Percentiles rank a stretch among this genome's conserved stretches.
Conservation (phyloP, 257 asterid species). For the Scutellaria minor region DNA sequence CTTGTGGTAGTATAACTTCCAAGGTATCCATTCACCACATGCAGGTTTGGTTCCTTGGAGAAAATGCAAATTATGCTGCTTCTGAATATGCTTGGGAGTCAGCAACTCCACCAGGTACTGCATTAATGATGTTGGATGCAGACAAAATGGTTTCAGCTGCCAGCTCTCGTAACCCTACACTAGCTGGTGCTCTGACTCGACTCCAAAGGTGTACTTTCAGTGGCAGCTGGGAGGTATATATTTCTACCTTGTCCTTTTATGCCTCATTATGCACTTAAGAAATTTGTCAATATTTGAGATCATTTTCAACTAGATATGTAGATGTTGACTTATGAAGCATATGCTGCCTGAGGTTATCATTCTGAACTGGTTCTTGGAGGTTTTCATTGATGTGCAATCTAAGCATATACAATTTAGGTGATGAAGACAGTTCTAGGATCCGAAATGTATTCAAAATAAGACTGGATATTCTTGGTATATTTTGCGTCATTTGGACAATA, state of each 20-base stretch:
- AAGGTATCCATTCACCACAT: slow-evolving; percentile 30
- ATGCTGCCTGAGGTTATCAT: neutral
- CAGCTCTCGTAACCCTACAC: slow-evolving; percentile 95
- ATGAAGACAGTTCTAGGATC: slow-evolving; percentile 2
- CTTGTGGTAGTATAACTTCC: neutral
- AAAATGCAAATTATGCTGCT: slow-evolving; percentile 94
- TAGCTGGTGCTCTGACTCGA: slow-evolving; percentile 87
- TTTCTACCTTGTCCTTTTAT: slow-evolving; percentile 15
- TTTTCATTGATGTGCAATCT: slow-evolving; percentile 8
- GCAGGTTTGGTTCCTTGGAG: slow-evolving; percentile 95
- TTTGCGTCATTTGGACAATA: neutral
- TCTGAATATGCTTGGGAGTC: slow-evolving; percentile 97
- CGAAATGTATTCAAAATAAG: neutral
- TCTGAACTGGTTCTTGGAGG: slow-evolving; percentile 14
- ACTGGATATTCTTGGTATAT: neutral
- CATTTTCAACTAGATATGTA: slow-evolving; percentile 17
- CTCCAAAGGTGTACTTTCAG: slow-evolving; percentile 90
- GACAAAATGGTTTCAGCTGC: slow-evolving; percentile 98
- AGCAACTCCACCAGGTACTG: slow-evolving; percentile 94
- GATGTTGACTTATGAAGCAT: slow-evolving; percentile 23
- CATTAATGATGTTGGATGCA: slow-evolving; percentile 91
- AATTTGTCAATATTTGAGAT: neutral
- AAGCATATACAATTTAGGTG: neutral
- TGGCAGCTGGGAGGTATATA: slow-evolving; percentile 90
- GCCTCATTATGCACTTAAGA: slow-evolving; percentile 1